A percentile compares a stretch with the other conserved stretches of the same genome.
These are phyloP conservation scores for Crucihimalaya himalaica DNA, from an alignment of 345 rosid species.

Conservation along the genomic window DNA sequence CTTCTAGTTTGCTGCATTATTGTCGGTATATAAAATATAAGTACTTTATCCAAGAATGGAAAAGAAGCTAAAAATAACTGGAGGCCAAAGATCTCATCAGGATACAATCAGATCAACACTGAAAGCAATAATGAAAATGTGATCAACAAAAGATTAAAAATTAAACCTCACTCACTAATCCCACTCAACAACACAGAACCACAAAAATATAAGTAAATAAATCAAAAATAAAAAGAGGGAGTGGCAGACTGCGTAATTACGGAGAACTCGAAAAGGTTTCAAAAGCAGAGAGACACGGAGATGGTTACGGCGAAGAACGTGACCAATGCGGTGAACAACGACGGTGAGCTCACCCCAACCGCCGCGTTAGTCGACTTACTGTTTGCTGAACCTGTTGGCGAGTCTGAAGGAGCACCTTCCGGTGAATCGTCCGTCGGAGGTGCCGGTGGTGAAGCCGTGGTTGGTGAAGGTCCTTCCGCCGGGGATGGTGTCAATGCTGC, in stretches of 20 bases:
- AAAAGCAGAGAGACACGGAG: slow-evolving; percentile 47
- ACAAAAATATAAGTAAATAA: slow-evolving; percentile 6
- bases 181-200: slow-evolving; percentile 24
- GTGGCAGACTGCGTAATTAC: slow-evolving; percentile 38
- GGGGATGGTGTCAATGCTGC: slow-evolving; percentile 55
- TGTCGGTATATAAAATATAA: neutral
- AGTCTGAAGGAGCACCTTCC: slow-evolving; percentile 58
- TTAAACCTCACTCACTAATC: slow-evolving; percentile 34
- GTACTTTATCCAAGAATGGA: neutral
- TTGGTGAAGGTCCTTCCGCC: slow-evolving; percentile 65
- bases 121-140: slow-evolving; percentile 33
- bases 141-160: slow-evolving; percentile 18
- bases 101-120: slow-evolving; percentile 18
- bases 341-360: slow-evolving; percentile 45
- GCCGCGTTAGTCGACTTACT: slow-evolving; percentile 54
- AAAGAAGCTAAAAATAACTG: neutral
- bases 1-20: neutral
- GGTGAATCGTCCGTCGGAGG: slow-evolving; percentile 65
- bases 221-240: slow-evolving; percentile 5
- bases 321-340: slow-evolving; percentile 43
- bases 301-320: slow-evolving; percentile 35
- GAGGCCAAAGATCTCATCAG: neutral
- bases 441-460: slow-evolving; percentile 80
- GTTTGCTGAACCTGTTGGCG: slow-evolving; percentile 53
- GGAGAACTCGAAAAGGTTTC: slow-evolving; percentile 8